phyloP scores from a whole-genome alignment of 495 filamentous ascomycete species.

The Podospora bellae-mahoneyi region DNA sequence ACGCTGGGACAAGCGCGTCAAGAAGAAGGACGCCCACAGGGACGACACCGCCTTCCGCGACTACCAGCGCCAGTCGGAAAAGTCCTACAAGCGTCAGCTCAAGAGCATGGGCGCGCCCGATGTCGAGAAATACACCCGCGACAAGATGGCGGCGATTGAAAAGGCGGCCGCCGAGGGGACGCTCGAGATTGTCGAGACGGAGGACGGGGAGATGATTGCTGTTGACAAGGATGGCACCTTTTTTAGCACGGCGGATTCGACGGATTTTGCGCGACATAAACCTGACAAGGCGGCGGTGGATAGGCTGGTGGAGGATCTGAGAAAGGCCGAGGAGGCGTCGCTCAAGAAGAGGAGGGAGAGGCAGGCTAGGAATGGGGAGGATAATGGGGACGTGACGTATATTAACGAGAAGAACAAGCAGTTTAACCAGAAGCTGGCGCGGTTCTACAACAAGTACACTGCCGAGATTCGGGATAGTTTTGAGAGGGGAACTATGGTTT shows the following conservation, averaged over 20 bases:
- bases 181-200: constrained; percentile 88
- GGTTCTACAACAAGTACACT: constrained; percentile 99
- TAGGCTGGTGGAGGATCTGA: constrained; percentile 76
- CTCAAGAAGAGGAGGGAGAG: constrained; percentile 81
- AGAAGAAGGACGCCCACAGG: constrained; percentile 77
- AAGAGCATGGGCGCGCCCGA: constrained; percentile 63
- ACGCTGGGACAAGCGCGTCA: constrained; percentile 85
- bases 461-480: constrained; percentile 96
- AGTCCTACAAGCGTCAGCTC: constrained; percentile 91
- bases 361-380: constrained; percentile 67
- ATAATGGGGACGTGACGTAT: constrained; percentile 87
- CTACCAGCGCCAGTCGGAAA: constrained; percentile 79
- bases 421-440: constrained; percentile 93
- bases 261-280: constrained; percentile 77
- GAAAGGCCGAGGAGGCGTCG: constrained; percentile 80
- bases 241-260: constrained; percentile 80
- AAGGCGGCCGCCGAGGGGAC: constrained; percentile 74
- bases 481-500: constrained; percentile 91
- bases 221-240: constrained; percentile 87
- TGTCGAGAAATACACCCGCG: constrained; percentile 75
- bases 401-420: constrained; percentile 99
- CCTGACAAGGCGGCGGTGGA: constrained; percentile 90
- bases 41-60: constrained; percentile 89
- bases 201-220: constrained; percentile 89
- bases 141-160: constrained; percentile 81